Base-by-base conservation (phyloP, 768 basidiomycete genomes). In the Tricholoma saponaceum region DNA sequence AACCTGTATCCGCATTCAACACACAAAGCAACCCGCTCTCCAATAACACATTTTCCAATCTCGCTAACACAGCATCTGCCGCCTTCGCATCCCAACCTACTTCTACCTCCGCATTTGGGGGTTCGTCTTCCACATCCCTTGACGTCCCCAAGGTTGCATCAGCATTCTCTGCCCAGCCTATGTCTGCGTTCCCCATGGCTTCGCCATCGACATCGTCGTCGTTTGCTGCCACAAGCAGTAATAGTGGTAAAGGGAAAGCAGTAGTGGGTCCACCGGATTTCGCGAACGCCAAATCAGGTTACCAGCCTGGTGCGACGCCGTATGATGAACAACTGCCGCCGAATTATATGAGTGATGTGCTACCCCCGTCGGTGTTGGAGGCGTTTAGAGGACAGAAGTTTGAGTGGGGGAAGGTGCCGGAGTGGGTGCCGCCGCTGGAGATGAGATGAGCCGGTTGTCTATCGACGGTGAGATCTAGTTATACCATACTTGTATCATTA, bases 351-450 rank as follows among this genome's bases (percentile, higher is more conserved):
- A 18, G 2, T 50, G 71, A 80, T 52, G 67, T 81, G 18, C 62
- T 90, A 23, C 87, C 90, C 2, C 65, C 72, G 50, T 65, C 63
- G 5, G 80, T 75, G 53, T 67, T 76, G 63, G 78, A 79, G 5
- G 84, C 84, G 39, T 90, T 90, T 63, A 65, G 73, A 60, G 70
- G 70, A 18, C 71, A 74, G 54, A 82, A 71, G 69, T 92, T 91
- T 63, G 83, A 83, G 64, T 87, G 82, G 83, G 85, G 67, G 50
- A 79, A 79, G 58, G 77, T 92, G 49, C 89, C 89, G 1, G 87
- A 89, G 57, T 90, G 84, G 83, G 74, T 86, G 56, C 90, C 89
- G 37, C 90, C 88, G 8, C 62, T 81, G 54, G 81, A 84, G 64
- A 65, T 85, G 57, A 74, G 85, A 56, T 85, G 74, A 72, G 43